These are phyloP conservation scores for Wickerhamomyces silvicola DNA, from an alignment of 805 yeast genomes.

Conservation along the genomic window DNA sequence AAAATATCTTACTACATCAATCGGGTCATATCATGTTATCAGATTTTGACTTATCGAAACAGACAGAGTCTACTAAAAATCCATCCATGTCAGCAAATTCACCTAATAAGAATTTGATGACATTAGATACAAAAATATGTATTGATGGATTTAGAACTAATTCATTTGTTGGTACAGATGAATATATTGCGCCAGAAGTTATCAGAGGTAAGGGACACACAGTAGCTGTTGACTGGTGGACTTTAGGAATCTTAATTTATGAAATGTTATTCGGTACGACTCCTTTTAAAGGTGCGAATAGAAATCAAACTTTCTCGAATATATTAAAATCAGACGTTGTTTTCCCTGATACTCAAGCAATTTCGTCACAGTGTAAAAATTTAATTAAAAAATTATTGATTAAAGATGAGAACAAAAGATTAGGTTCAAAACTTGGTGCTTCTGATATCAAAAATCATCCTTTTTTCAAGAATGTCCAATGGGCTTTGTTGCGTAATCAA, in stretches of 20 bases:
- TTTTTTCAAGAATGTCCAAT: conserved; percentile 84
- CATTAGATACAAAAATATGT: conserved; percentile 89
- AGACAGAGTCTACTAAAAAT: conserved; percentile 65
- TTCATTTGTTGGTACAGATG: conserved; percentile 98
- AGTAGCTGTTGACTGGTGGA: conserved; percentile 99
- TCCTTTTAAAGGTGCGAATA: conserved; percentile 88
- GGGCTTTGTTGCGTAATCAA: conserved; percentile 92
- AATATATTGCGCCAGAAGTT: conserved; percentile 97
- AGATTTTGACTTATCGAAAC: conserved; percentile 93
- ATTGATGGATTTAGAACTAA: conserved; percentile 95
- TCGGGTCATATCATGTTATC: conserved; percentile 98
- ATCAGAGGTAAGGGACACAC: conserved; percentile 97
- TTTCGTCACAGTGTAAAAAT: conserved; percentile 71
- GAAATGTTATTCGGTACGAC: conserved; percentile 96
- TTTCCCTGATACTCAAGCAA: conserved; percentile 62
- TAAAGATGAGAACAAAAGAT: conserved; percentile 81
- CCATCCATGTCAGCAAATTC: conserved; percentile 50
- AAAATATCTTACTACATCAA: conserved; percentile 87
- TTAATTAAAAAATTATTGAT: conserved; percentile 75
- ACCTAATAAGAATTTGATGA: conserved; percentile 40
- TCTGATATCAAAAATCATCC: conserved; percentile 89
- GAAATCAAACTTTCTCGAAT: conserved; percentile 86
- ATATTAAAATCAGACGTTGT: conserved; percentile 77
- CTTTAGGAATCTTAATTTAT: conserved; percentile 84
- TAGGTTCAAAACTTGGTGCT: conserved; percentile 93